Base-by-base conservation (phyloP, 2,329 filamentous ascomycete genomes). In the Clonostachys sp. region DNA sequence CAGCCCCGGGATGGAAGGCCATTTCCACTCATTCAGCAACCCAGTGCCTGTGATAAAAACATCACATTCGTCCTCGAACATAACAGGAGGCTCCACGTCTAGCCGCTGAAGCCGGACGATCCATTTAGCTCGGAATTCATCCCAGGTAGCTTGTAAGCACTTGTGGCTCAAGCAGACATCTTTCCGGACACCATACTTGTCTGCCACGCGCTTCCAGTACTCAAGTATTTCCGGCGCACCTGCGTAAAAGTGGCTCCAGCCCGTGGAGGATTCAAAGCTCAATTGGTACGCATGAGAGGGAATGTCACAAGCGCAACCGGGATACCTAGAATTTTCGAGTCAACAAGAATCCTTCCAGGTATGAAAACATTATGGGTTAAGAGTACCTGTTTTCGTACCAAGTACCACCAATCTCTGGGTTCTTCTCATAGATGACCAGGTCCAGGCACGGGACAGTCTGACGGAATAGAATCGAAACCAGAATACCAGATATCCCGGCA, bases 1-100 rank as follows among this genome's bases (percentile, higher is more conserved):
- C 1, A 81, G 52, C 0, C 78, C 79, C 0, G 71, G 62, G 33
- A 81, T 75, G 12, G 69, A 64, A 2, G 79, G 79, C 67, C 72
- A 76, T 34, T 73, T 69, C 36, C 69, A 76, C 50, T 73, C 72
- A 53, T 78, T 78, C 35, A 80, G 59, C 14, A 77, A 67, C 9
- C 77, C 75, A 8, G 61, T 60, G 12, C 67, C 73, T 49, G 75
- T 77, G 35, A 77, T 56, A 8, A 80, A 59, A 18, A 74, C 63
- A 46, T 79, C 68, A 48, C 68, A 72, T 48, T 63, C 63, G 51
- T 78, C 72, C 3, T 58, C 39, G 30, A 52, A 47, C 12, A 44
- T 48, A 10, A 34, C 44, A 20, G 55, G 51, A 35, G 52, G 57
- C 4, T 49, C 39, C 24, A 56, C 52, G 34, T 57, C 18, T 20